Evolutionary conservation across 2,329 filamentous ascomycete genomes (phyloP).

Genomic region (Sporothrix inflata): DNA sequence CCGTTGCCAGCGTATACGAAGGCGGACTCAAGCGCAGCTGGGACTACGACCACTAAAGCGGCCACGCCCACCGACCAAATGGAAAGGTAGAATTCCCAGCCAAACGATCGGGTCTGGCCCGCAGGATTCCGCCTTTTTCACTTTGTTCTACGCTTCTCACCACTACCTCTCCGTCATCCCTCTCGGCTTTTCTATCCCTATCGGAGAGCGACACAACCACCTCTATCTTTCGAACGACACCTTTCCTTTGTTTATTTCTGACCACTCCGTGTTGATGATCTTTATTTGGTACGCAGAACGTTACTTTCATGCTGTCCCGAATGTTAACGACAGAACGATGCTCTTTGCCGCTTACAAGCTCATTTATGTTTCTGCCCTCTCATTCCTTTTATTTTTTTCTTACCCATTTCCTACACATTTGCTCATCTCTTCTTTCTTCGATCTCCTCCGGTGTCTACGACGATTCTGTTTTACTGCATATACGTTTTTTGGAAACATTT

Average conservation of each 20-base stretch:
- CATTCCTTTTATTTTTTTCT: background rate
- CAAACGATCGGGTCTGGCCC: background rate
- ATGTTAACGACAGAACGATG: slow-evolving; percentile 28
- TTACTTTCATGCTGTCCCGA: slow-evolving; percentile 10
- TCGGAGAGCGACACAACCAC: background rate
- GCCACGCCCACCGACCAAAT: background rate
- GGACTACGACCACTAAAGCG: slow-evolving; percentile 53
- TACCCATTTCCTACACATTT: background rate
- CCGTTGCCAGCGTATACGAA: slow-evolving; percentile 70
- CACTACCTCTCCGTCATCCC: background rate
- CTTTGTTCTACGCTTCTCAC: background rate
- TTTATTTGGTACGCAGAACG: slow-evolving; percentile 25
- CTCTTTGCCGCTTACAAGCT: background rate
- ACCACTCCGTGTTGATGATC: slow-evolving; percentile 17
- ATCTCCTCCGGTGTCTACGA: background rate
- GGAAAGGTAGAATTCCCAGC: background rate
- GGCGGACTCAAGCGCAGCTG: slow-evolving; percentile 65
- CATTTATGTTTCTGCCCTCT: background rate
- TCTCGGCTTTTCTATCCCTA: background rate
- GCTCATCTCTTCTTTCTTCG: background rate
- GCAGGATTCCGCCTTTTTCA: background rate
- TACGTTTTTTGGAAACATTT: slow-evolving; percentile 20
- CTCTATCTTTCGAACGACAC: background rate
- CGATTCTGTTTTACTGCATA: background rate
- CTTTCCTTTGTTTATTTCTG: slow-evolving; percentile 7